Conservation (phyloP, 2,329 filamentous ascomycete genomes). For the Neophaeococcomyces aloes region DNA sequence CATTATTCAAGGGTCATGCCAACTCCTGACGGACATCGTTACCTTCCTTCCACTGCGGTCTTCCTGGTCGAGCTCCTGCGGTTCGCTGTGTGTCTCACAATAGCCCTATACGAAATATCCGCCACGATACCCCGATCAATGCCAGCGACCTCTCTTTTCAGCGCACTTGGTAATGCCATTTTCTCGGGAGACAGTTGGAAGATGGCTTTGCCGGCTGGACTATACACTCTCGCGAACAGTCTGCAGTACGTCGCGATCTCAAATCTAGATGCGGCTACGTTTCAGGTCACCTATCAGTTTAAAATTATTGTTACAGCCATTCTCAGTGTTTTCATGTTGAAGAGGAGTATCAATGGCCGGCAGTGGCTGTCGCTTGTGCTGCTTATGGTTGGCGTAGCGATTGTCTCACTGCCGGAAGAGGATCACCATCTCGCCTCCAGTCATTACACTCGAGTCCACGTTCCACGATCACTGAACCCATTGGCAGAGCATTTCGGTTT, state of each 20-base stretch:
- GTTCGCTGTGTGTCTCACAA: conserved; percentile 70
- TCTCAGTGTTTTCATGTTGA: conserved; percentile 71
- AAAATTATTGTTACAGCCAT: conserved; percentile 88
- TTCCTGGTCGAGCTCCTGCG: conserved; percentile 91
- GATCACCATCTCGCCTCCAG: conserved; percentile 48
- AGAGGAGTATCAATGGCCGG: conserved; percentile 56
- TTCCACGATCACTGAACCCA: conserved; percentile 69
- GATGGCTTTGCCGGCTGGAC: conserved; percentile 71
- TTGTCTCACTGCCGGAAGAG: conserved; percentile 68
- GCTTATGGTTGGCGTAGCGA: conserved; percentile 68
- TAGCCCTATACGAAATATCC: conserved; percentile 80
- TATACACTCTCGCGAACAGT: conserved; percentile 90
- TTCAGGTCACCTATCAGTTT: conserved; percentile 86
- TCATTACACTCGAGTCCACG: conserved; percentile 48
- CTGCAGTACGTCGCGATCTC: conserved; percentile 85
- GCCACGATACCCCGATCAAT: conserved; percentile 65
- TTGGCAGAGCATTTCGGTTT: conserved; percentile 53
- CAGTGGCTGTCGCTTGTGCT: conserved; percentile 74
- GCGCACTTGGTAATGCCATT: conserved; percentile 66
- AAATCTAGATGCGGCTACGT: conserved; percentile 84
- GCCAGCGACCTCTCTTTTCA: conserved; percentile 67
- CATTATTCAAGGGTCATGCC: conserved; percentile 95
- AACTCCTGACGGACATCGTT: conserved; percentile 68
- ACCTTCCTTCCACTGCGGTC: conserved; percentile 87
- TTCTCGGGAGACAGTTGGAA: conserved; percentile 94